Base-by-base conservation (phyloP, 495 filamentous ascomycete genomes). In the Amphirosellinia nigrospora region DNA sequence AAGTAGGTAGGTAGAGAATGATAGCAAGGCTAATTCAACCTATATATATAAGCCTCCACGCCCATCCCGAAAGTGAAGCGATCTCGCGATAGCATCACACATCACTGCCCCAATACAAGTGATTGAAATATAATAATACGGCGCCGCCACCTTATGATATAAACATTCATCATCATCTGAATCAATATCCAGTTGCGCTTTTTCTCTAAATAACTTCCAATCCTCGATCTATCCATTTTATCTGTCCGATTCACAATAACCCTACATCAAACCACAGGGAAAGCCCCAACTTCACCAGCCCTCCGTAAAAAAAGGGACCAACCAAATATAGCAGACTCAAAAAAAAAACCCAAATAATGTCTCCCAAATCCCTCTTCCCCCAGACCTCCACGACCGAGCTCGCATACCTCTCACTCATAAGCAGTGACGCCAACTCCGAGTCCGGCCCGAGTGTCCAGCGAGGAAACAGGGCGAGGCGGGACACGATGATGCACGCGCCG, bases 261-360 rank as follows among this genome's bases (percentile, higher is more conserved):
- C 9, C 23, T 36, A 8, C 15, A 23, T 23, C 58, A 61, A 61
- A 39, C 36, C 4, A 61, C 36, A 46, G 16, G 10, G 23, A 28
- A 45, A n/a, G n/a, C 1, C 7, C 28, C 30, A 10, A 21, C 26
- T 13, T 50, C 43, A 50, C 45, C 32, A 62, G 21, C 30, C 38
- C 59, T 50, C 41, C n/a, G n/a, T n/a, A 36, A 36, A 36, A 36
- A 36, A 36, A 36, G n/a, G n/a, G n/a, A n/a, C n/a, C 34, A 36
- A 36, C 34, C 34, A 3, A 36, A 36, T n/a, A n/a, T n/a, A n/a
- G n/a, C n/a, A n/a, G n/a, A 36, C 7, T 36, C 7, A 36, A 3
- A 7, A 36, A 36, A 3, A 36, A 58, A 38, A 23, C 41, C 46
- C n/a, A n/a, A n/a, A n/a, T n/a, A n/a, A 69, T 69, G 66, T 69